Evolutionary conservation across 2,329 filamentous ascomycete genomes (phyloP).

Genomic region (Hawksworthiomyces lignivorus): DNA sequence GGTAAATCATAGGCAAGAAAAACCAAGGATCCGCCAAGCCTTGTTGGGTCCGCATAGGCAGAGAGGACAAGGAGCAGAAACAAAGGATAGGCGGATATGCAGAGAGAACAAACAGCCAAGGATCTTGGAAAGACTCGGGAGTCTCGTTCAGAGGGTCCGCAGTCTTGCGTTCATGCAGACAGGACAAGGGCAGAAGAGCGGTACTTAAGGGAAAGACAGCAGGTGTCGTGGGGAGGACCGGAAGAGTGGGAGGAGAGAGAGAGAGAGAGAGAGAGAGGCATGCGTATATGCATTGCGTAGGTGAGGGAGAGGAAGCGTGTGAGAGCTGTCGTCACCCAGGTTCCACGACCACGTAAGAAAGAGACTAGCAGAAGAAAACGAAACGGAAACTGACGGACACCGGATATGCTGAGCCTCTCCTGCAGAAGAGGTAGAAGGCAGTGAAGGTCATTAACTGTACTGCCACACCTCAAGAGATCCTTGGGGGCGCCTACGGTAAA

Average conservation of each 20-base stretch:
- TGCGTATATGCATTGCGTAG: constrained; percentile 1
- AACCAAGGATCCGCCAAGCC: constrained; percentile 2
- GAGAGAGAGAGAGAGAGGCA: neutral
- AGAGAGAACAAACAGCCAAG: constrained; percentile 7
- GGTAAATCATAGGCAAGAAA: neutral
- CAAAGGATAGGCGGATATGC: constrained; percentile 1
- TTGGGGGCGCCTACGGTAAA: no score
- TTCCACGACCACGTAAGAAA: no score
- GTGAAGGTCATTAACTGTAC: no score
- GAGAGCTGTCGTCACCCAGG: no score
- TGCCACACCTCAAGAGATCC: no score
- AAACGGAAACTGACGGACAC: no score
- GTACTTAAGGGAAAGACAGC: neutral
- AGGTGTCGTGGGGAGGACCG: neutral
- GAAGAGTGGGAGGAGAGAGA: neutral
- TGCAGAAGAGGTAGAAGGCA: no score
- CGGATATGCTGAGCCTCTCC: no score
- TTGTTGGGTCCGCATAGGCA: neutral
- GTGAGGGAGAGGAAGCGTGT: no score
- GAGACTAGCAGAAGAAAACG: no score
- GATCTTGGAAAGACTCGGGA: constrained; percentile 6
- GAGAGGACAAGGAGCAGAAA: neutral
- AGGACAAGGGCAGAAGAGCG: constrained; percentile 4
- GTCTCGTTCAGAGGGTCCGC: constrained; percentile 4
- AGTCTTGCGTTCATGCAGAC: constrained; percentile 5